Evolutionary conservation across 768 basidiomycete genomes (phyloP).

Genomic region (Leccinum rimulosum): DNA sequence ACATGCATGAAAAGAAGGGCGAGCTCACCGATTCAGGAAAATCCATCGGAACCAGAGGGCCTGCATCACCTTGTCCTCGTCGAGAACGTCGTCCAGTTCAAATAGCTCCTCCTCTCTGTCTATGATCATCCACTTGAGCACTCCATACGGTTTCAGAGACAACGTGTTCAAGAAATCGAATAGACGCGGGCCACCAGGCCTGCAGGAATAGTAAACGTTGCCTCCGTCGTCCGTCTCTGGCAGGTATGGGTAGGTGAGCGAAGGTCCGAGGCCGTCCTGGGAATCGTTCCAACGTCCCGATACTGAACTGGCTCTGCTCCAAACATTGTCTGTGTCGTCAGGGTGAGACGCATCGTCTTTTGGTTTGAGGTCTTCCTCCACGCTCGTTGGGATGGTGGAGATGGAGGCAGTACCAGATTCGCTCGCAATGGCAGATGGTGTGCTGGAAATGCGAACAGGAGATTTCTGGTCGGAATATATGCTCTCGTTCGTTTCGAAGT

Average conservation of each 20-base stretch:
- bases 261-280: slow-evolving; percentile 49
- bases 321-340: background rate
- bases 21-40: slow-evolving; percentile 50
- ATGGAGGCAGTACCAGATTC: slow-evolving; percentile 3
- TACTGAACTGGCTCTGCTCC: slow-evolving; percentile 2
- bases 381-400: slow-evolving; percentile 4
- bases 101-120: slow-evolving; percentile 78
- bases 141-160: slow-evolving; percentile 59
- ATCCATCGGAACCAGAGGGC: slow-evolving; percentile 81
- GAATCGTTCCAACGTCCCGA: slow-evolving; percentile 28
- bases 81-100: slow-evolving; percentile 64
- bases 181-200: slow-evolving; percentile 61
- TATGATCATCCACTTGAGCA: slow-evolving; percentile 65
- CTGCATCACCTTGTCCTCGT: slow-evolving; percentile 77
- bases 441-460: slow-evolving; percentile 8
- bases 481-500: background rate
- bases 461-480: slow-evolving; percentile 6
- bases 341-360: slow-evolving; percentile 12
- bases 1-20: background rate
- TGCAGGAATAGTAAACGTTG: slow-evolving; percentile 56
- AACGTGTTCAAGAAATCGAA: slow-evolving; percentile 63
- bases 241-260: slow-evolving; percentile 49
- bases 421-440: slow-evolving; percentile 11
- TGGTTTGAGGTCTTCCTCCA: slow-evolving; percentile 25
- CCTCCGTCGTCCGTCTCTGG: slow-evolving; percentile 45